Conservation (phyloP, 768 basidiomycete genomes). For the Daedaleopsis sinensis region DNA sequence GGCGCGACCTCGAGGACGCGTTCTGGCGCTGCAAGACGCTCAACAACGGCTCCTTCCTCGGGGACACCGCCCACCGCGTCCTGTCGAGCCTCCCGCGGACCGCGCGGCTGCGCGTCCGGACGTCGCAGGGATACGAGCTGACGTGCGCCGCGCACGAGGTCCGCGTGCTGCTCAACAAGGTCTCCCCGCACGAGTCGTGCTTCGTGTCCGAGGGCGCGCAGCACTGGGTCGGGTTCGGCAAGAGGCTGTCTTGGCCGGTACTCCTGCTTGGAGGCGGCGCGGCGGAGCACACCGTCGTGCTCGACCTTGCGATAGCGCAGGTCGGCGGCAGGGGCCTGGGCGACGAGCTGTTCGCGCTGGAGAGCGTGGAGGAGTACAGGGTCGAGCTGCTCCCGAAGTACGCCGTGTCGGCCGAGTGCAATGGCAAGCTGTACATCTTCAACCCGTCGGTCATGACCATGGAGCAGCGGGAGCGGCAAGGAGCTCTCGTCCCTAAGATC, state of each 20-base stretch:
- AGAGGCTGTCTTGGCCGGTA: conserved; percentile 18
- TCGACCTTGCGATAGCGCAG: conserved; percentile 22
- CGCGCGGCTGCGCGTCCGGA: conserved; percentile 17
- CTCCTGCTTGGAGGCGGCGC: conserved; percentile 19
- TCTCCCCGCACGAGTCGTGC: conserved; percentile 16
- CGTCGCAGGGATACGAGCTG: conserved; percentile 17
- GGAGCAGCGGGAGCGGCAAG: conserved; percentile 5
- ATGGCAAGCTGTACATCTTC: background rate
- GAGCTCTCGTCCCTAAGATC: conserved; percentile 10
- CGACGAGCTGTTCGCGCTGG: conserved; percentile 24
- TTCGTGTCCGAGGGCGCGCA: conserved; percentile 16
- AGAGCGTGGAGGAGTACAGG: conserved; percentile 20
- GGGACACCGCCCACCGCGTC: conserved; percentile 21
- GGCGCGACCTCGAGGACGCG: conserved; percentile 23
- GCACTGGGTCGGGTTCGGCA: conserved; percentile 18
- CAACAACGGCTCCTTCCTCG: conserved; percentile 22
- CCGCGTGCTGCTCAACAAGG: too few relatives aligned
- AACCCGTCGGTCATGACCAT: conserved; percentile 10
- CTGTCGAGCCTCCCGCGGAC: conserved; percentile 22
- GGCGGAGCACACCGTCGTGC: conserved; percentile 9
- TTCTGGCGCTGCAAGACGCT: conserved; percentile 27
- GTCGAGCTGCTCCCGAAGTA: conserved; percentile 16
- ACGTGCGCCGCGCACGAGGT: conserved; percentile 14
- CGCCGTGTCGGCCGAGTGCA: conserved; percentile 7
- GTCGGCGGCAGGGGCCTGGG: conserved; percentile 24